Base-by-base conservation (phyloP, 1,284 basidiomycete genomes). In the Rhodotorula sp. region DNA sequence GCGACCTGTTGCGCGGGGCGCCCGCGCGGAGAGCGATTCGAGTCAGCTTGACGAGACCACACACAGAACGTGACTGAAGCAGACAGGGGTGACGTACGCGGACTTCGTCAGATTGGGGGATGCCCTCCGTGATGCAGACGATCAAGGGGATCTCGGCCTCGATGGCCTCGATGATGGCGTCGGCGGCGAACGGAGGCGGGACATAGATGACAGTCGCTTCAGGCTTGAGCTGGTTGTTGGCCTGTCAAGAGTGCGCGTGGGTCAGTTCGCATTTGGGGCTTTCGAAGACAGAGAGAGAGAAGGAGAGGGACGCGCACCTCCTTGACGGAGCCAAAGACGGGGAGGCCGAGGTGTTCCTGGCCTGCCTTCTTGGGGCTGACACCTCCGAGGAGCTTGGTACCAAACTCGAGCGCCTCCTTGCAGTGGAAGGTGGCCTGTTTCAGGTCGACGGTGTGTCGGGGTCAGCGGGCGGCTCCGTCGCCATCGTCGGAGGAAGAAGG, bases 291-390 rank as follows among this genome's bases (percentile, higher is more conserved):
- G 21, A 6, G 1, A 8, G 4, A 43, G 34, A 60, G 52, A 57
- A 5, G 5, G 14, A 45, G 38, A 28, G 1, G 38, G 18, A 12
- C 8, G 56, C 80, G 72, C 49, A 92, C 94, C 85, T 99, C 97
- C 78, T 86, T 87, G 68, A 99, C 97, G 59, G 87, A 88, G 57
- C 92, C 95, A 79, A 94, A 99, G 58, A 99, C 90, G 68, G 97
- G 97, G 56, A 97, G 86, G 58, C 95, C 95, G 72, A 99, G 87
- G 84, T 99, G 97, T 21, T 88, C 92, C 83, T 92, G 89, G 49
- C 97, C 97, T 65, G 95, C 97, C 84, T 98, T 99, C 85, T 92
- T 97, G 64, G 95, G 97, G 52, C 93, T 95, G 67, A 97, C 94
- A 80, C 97, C 97, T 70, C 95, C 97, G 71, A 99, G 93, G 88